Evolutionary conservation across 352 stramenopile species (phyloP).

Genomic region (Globisporangium acanthophoron): DNA sequence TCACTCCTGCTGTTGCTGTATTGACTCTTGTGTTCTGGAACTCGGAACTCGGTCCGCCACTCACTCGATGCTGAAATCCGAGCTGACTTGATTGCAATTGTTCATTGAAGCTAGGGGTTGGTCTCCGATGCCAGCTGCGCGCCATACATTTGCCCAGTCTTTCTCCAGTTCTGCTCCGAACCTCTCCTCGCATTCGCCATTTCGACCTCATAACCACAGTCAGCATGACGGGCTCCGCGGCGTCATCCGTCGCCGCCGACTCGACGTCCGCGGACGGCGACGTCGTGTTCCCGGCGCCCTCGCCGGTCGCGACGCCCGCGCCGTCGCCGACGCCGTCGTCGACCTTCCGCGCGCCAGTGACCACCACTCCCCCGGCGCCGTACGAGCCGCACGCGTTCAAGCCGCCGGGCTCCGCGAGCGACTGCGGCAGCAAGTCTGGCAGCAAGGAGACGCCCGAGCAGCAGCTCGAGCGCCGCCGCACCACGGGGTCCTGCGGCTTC

Average conservation of each 20-base stretch:
- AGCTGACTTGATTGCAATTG: too few relatives aligned
- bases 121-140: too few relatives aligned
- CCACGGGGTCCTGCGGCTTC: slow-evolving; percentile 30
- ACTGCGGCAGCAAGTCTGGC: slow-evolving; percentile 1
- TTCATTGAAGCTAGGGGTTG: too few relatives aligned
- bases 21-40: too few relatives aligned
- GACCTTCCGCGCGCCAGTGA: not conserved
- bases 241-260: slow-evolving; percentile 21
- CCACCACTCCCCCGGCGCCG: not conserved
- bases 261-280: slow-evolving; percentile 13
- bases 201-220: not conserved
- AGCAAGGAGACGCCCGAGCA: slow-evolving; percentile 9
- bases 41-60: slow-evolving; percentile 6
- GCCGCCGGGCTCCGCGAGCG: not conserved
- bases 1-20: too few relatives aligned
- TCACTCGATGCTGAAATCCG: too few relatives aligned
- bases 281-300: slow-evolving; percentile 16
- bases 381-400: not conserved
- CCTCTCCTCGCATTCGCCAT: not conserved
- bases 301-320: slow-evolving; percentile 13
- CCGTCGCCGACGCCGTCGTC: not conserved
- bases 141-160: too few relatives aligned
- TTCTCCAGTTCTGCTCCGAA: too few relatives aligned
- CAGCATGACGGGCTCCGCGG: slow-evolving; percentile 9
- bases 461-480: slow-evolving; percentile 19